A percentile compares a stretch with the other conserved stretches of the same genome.
phyloP scores from a whole-genome alignment of 78 protist genomes.

The Anaeramoeba ignava region DNA sequence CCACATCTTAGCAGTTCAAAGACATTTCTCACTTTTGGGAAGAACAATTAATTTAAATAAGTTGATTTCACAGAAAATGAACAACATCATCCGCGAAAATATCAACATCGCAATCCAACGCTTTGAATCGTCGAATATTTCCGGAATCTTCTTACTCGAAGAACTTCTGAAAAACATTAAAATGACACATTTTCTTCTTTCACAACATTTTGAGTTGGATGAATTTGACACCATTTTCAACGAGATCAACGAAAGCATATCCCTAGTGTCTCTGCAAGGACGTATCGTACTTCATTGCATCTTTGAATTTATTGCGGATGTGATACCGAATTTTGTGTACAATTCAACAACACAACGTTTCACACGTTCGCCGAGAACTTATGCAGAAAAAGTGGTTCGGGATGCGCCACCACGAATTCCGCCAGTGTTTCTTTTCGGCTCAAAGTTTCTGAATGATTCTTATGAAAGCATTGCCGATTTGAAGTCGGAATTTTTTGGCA shows the following conservation, averaged over 20 bases:
- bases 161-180: constrained; percentile 24
- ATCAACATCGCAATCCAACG: constrained; percentile 49
- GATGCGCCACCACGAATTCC: constrained; percentile 20
- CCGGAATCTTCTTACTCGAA: constrained; percentile 53
- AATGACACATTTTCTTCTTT: constrained; percentile 37
- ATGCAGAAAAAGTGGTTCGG: constrained; percentile 35
- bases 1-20: constrained; percentile 49
- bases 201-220: constrained; percentile 39
- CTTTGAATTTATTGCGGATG: constrained; percentile 46
- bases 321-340: constrained; percentile 50
- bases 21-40: constrained; percentile 60
- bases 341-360: constrained; percentile 44
- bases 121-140: constrained; percentile 41
- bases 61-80: constrained; percentile 61
- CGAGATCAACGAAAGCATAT: constrained; percentile 48
- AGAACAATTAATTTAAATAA: constrained; percentile 43
- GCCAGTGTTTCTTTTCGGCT: constrained; percentile 39
- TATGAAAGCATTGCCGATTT: constrained; percentile 26
- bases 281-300: constrained; percentile 47
- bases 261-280: constrained; percentile 49
- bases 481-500: constrained; percentile 12
- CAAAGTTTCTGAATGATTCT: constrained; percentile 34
- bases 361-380: constrained; percentile 31
- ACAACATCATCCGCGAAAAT: constrained; percentile 27
- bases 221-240: constrained; percentile 36